These are phyloP conservation scores for Annulohypoxylon nitens DNA, from an alignment of 495 filamentous ascomycete species.

Conservation along the genomic window DNA sequence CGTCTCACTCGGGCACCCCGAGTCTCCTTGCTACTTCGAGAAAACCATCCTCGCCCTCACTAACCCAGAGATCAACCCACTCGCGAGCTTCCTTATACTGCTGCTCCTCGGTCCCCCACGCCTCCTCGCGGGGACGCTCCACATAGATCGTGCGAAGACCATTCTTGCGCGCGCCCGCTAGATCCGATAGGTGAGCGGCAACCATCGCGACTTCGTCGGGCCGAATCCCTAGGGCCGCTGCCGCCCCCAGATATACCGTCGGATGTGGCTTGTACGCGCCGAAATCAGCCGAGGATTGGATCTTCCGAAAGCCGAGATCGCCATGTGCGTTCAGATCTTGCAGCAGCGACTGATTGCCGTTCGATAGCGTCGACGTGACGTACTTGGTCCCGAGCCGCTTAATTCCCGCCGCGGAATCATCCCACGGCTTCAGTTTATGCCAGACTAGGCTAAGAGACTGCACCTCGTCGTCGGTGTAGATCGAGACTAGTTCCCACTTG, in stretches of 20 bases:
- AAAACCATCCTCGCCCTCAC: constrained; percentile 64
- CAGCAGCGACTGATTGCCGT: constrained; percentile 77
- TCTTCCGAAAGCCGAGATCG: constrained; percentile 69
- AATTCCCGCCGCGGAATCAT: constrained; percentile 71
- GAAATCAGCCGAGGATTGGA: constrained; percentile 77
- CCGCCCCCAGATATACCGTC: constrained; percentile 76
- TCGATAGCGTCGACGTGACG: constrained; percentile 75
- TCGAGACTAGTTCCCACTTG: constrained; percentile 63
- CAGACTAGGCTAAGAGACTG: constrained; percentile 70
- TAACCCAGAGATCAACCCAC: constrained; percentile 76
- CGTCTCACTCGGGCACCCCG: constrained; percentile 50
- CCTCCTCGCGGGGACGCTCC: constrained; percentile 75
- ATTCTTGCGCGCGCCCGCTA: constrained; percentile 72
- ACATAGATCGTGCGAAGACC: constrained; percentile 82
- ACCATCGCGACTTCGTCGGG: constrained; percentile 78
- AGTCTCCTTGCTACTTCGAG: constrained; percentile 65
- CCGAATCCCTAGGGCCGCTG: constrained; percentile 66
- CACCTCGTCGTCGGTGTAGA: constrained; percentile 72
- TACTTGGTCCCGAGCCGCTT: constrained; percentile 65
- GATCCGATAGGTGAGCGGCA: constrained; percentile 78
- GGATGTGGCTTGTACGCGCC: constrained; percentile 82
- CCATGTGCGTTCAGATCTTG: constrained; percentile 71
- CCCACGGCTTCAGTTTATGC: constrained; percentile 79
- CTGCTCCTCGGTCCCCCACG: constrained; percentile 65
- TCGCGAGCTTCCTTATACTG: constrained; percentile 65